Evolutionary conservation across 495 filamentous ascomycete species (phyloP).

Genomic region (Friedmanniomyces simplex): DNA sequence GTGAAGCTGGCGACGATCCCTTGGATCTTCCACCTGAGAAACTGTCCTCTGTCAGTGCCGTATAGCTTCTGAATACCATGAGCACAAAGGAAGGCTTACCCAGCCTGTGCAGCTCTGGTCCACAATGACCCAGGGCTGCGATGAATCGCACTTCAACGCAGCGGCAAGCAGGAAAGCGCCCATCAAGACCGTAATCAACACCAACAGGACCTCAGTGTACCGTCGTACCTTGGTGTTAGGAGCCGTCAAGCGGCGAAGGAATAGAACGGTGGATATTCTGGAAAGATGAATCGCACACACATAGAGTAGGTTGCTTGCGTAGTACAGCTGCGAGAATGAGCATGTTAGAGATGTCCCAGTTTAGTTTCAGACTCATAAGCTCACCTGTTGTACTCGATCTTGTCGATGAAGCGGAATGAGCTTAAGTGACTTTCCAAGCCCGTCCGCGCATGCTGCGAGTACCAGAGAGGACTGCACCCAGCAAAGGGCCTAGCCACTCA

Average conservation of each 20-base stretch:
- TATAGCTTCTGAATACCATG: neutral
- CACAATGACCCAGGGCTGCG: slow-evolving; percentile 4
- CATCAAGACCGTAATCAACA: neutral
- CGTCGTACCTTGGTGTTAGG: neutral
- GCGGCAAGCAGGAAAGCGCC: slow-evolving; percentile 1
- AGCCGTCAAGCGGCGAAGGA: neutral
- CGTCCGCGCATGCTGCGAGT: slow-evolving; percentile 1
- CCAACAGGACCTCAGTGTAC: neutral
- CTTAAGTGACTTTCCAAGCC: slow-evolving; percentile 6
- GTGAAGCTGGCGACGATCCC: neutral
- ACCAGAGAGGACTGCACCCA: slow-evolving; percentile 2
- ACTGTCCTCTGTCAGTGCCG: neutral
- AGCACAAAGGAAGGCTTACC: neutral
- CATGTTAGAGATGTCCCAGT: neutral
- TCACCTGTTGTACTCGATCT: slow-evolving; percentile 1
- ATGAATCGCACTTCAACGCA: slow-evolving; percentile 4
- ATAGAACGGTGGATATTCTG: neutral
- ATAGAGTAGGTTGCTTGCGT: slow-evolving; percentile 12
- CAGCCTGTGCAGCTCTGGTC: slow-evolving; percentile 3
- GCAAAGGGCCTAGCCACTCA: neutral
- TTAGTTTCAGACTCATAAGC: neutral
- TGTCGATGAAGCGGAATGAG: neutral
- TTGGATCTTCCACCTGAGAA: neutral
- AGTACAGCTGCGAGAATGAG: slow-evolving; percentile 1
- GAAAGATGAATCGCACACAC: slow-evolving; percentile 4